Percentiles rank a stretch among this genome's conserved stretches.
Evolutionary conservation across 352 stramenopile genomes (phyloP).

Genomic region (Aphanomyces astaci): DNA sequence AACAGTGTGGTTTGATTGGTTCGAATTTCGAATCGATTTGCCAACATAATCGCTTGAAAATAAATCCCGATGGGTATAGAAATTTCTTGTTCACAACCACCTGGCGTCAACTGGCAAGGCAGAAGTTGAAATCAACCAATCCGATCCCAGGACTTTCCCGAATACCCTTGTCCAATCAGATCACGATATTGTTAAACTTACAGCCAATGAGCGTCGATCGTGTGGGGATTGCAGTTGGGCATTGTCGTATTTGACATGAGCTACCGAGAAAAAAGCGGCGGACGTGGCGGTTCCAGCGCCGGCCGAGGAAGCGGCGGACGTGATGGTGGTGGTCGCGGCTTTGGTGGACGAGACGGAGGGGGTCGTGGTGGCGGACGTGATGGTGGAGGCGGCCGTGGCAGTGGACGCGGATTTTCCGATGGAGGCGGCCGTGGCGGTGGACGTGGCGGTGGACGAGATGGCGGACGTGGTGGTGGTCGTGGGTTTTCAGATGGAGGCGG

Average conservation of each 20-base stretch:
- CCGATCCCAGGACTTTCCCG: neutral
- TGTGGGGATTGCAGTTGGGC: neutral
- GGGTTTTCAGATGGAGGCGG: slow-evolving; percentile 29
- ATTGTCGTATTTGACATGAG: neutral
- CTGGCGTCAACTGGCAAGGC: neutral
- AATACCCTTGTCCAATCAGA: neutral
- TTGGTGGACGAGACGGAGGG: slow-evolving; percentile 29
- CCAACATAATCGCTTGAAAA: too few species aligned
- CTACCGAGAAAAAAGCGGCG: slow-evolving; percentile 3
- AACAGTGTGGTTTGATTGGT: too few species aligned
- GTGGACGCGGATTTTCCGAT: slow-evolving; percentile 22
- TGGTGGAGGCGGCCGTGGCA: neutral
- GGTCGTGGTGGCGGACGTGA: slow-evolving; percentile 8
- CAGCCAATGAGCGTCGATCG: neutral
- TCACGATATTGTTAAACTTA: neutral
- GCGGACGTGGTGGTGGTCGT: slow-evolving; percentile 3
- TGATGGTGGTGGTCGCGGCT: slow-evolving; percentile 17
- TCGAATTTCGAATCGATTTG: too few species aligned
- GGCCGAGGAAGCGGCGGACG: neutral
- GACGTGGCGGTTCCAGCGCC: slow-evolving; percentile 17
- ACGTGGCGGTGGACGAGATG: slow-evolving; percentile 7
- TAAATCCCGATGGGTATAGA: too few species aligned
- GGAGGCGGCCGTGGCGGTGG: slow-evolving; percentile 27
- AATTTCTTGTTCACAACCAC: neutral
- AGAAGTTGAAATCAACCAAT: neutral